Evolutionary conservation across 805 yeast species (phyloP).

Genomic region (Wickerhamiella bombiphila): DNA sequence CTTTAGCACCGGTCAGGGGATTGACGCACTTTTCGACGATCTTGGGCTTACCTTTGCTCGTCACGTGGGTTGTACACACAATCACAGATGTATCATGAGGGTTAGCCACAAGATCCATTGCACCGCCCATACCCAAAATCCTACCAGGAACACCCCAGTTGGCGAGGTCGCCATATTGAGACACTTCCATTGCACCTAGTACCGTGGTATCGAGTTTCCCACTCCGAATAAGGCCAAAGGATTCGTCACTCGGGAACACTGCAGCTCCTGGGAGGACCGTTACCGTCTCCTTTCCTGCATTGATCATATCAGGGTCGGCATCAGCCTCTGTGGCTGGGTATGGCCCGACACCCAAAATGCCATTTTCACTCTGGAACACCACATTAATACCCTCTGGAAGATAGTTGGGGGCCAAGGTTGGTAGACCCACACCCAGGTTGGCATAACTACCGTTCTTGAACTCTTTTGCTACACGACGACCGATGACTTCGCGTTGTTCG

Average conservation of each 20-base stretch:
- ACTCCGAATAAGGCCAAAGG: constrained; percentile 36
- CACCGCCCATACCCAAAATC: constrained; percentile 41
- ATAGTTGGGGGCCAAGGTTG: constrained; percentile 33
- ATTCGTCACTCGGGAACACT: constrained; percentile 35
- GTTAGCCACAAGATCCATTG: constrained; percentile 38
- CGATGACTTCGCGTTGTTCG: constrained; percentile 25
- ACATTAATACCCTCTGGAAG: constrained; percentile 27
- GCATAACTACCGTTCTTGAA: constrained; percentile 31
- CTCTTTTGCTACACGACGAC: constrained; percentile 33
- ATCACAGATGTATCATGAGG: constrained; percentile 33
- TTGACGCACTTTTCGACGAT: constrained; percentile 31
- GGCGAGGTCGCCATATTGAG: constrained; percentile 35
- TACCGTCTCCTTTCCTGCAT: constrained; percentile 39
- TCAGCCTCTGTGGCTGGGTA: constrained; percentile 28
- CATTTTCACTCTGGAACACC: constrained; percentile 35
- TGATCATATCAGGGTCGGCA: constrained; percentile 34
- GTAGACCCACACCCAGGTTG: constrained; percentile 39
- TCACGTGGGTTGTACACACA: constrained; percentile 35
- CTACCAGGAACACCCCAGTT: constrained; percentile 40
- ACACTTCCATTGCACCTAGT: constrained; percentile 37
- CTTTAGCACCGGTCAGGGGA: constrained; percentile 34
- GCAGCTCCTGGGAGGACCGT: constrained; percentile 35
- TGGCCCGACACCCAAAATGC: constrained; percentile 37
- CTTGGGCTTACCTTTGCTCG: constrained; percentile 34
- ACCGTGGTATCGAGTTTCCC: constrained; percentile 33